Conservation (phyloP, 2,329 filamentous ascomycete genomes). For the Hypoxylon sp. region DNA sequence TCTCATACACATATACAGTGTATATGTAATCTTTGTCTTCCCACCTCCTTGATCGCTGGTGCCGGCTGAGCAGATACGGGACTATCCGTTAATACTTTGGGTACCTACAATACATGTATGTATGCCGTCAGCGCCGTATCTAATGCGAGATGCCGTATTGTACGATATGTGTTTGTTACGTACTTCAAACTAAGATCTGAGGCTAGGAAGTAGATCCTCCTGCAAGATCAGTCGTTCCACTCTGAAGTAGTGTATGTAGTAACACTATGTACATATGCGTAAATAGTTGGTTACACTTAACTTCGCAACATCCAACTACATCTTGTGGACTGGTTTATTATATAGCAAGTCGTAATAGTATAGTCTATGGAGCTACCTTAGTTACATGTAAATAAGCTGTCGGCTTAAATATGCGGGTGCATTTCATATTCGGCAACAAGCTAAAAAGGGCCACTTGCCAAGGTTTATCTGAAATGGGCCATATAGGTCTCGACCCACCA, state of each 20-base stretch:
- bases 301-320: neutral
- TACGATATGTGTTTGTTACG: slow-evolving; percentile 11
- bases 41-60: neutral
- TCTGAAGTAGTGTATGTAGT: slow-evolving; percentile 7
- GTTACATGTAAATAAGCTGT: neutral
- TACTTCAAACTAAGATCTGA: slow-evolving; percentile 31
- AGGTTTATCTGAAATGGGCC: slow-evolving; percentile 22
- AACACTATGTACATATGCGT: neutral
- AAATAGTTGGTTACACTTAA: neutral
- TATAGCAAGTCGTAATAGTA: neutral
- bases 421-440: slow-evolving; percentile 7
- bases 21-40: neutral
- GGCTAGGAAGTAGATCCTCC: slow-evolving; percentile 31
- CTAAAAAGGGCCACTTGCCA: slow-evolving; percentile 8
- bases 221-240: slow-evolving; percentile 35
- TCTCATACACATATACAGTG: too few species aligned
- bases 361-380: neutral
- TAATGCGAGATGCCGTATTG: slow-evolving; percentile 23
- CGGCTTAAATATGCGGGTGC: neutral
- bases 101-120: slow-evolving; percentile 1
- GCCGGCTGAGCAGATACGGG: slow-evolving; percentile 11
- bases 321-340: neutral
- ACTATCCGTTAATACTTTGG: slow-evolving; percentile 13
- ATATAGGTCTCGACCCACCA: slow-evolving; percentile 22
- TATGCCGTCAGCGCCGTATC: slow-evolving; percentile 1